Conservation (phyloP, 345 rosid genomes). For the Rhizophora apiculata region DNA sequence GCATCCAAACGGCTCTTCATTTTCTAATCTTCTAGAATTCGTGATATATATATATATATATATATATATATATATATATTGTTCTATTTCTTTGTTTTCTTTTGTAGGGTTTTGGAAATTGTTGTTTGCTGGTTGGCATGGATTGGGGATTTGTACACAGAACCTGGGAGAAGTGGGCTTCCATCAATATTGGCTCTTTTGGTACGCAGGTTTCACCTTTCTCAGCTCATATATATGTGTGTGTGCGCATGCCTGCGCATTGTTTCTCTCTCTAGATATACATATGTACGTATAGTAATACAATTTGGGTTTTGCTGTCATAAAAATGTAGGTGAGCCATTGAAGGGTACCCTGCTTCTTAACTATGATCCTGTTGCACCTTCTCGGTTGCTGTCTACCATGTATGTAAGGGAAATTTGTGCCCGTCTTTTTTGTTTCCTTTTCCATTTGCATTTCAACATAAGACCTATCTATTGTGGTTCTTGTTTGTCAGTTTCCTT, state of each 20-base stretch:
- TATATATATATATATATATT: too few species aligned
- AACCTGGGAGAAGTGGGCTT: constrained; percentile 80
- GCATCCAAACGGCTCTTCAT: too few species aligned
- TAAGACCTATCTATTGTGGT: background rate
- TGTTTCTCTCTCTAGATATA: background rate
- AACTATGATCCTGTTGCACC: constrained; percentile 75
- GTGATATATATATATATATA: too few species aligned
- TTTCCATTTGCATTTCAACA: background rate
- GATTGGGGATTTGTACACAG: constrained; percentile 58
- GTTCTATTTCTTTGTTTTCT: too few species aligned
- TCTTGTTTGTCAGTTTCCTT: background rate
- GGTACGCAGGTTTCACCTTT: constrained; percentile 29
- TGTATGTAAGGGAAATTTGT: constrained; percentile 36
- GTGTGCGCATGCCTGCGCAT: too few species aligned
- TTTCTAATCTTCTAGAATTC: too few species aligned
- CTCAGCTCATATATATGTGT: background rate
- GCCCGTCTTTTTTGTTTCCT: background rate
- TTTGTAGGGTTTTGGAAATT: too few species aligned
- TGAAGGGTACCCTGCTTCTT: constrained; percentile 71
- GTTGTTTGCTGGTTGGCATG: constrained; percentile 34
- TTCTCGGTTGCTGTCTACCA: constrained; percentile 72
- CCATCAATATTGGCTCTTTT: constrained; percentile 49
- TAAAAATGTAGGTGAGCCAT: constrained; percentile 48
- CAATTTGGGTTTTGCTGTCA: constrained; percentile 7
- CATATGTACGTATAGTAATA: too few species aligned